phyloP scores from a whole-genome alignment of 306 rosid species.

The Acacia confusa region DNA sequence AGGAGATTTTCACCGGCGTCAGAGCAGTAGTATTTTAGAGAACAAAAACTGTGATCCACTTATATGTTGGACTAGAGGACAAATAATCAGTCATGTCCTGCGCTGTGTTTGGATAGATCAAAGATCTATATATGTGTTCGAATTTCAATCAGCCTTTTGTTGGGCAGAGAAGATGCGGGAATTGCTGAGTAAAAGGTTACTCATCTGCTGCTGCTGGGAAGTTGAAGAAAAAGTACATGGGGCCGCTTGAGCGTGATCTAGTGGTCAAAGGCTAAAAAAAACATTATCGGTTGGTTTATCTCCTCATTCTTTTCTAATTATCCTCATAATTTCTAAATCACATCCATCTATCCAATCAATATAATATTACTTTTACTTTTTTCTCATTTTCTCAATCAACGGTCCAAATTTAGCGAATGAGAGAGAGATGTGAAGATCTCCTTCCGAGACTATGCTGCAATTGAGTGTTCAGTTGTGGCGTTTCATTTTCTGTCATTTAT shows the following conservation, averaged over 20 bases:
- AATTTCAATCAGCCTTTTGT: background rate
- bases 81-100: background rate
- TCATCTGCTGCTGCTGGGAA: background rate
- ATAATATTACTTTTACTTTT: no score
- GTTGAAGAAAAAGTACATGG: background rate
- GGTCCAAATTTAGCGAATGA: no score
- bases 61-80: background rate
- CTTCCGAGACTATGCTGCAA: background rate
- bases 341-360: no score
- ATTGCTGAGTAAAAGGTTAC: background rate
- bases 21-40: background rate
- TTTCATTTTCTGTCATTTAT: background rate
- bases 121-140: constrained; percentile 4
- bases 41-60: background rate
- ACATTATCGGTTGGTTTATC: no score
- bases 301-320: no score
- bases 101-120: background rate
- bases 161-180: background rate
- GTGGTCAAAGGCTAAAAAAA: no score
- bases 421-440: no score
- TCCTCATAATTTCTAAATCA: no score
- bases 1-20: background rate
- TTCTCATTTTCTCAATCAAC: no score
- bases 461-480: background rate
- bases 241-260: background rate